Evolutionary conservation across 1,139 yeast genomes (phyloP).

Genomic region (Saccharomycopsis hybrid): DNA sequence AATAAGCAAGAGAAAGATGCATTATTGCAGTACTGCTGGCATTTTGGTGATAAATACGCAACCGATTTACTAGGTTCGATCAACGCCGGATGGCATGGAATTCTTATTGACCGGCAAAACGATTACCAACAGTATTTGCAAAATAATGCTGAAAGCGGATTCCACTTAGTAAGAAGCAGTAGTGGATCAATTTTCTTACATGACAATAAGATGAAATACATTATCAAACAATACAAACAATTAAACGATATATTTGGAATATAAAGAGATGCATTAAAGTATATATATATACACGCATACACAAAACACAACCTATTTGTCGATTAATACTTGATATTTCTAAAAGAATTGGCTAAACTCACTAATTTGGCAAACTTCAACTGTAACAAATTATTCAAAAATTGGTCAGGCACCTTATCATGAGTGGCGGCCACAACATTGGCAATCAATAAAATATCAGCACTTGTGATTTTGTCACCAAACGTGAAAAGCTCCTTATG

Average conservation of each 20-base stretch:
- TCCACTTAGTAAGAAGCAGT: background rate
- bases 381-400: conserved; percentile 7
- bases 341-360: background rate
- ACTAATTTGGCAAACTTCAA: conserved; percentile 13
- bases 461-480: conserved; percentile 5
- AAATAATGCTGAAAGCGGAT: background rate
- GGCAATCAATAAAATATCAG: conserved; percentile 15
- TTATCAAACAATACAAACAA: conserved; percentile 6
- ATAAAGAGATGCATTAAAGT: no score
- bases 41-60: conserved; percentile 56
- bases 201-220: background rate
- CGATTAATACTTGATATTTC: no score
- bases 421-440: conserved; percentile 6
- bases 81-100: conserved; percentile 56
- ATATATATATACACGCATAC: no score
- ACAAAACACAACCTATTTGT: no score
- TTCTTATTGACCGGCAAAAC: conserved; percentile 42
- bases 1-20: background rate
- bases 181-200: background rate
- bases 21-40: conserved; percentile 41
- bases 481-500: background rate
- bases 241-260: conserved; percentile 4
- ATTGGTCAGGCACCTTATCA: conserved; percentile 13
- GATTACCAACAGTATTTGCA: conserved; percentile 22
- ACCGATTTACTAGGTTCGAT: conserved; percentile 50